Evolutionary conservation across 306 rosid genomes (phyloP), one percentile per base, ranked within the genome.

Genomic region (Rubus parviflorus): DNA sequence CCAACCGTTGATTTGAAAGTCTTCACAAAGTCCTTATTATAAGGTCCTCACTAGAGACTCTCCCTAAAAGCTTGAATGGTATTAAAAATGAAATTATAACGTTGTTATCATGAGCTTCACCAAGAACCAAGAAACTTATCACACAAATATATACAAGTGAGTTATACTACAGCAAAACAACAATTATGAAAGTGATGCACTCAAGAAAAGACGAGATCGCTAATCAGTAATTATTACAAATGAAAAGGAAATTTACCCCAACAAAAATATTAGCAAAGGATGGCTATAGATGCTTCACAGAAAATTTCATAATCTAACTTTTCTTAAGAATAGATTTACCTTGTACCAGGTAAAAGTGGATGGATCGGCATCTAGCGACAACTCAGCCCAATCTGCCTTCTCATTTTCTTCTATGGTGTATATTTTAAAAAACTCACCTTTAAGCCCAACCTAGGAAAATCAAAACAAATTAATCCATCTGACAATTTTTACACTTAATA

Each of bases 301-400:
- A 56, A 42, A 43, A 56, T 16, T 62, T 66, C 73, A 75, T 43
- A 64, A 84, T 52, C 47, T 51, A 45, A 70, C 74, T 47, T 68
- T 75, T 73, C 60, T 25, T 35, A 58, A 69, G 62, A 76, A 54
- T 16, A 17, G 20, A 49, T 58, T 71, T 91, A 94, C 98, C 98
- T 94, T 94, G 88, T 94, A 94, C 98, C 98, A 94, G 74, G 97
- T 81, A 81, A 92, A 92, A 0, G 86, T 80, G 70, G 97, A 88
- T 37, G 93, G 91, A 78, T 63, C 71, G 53, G 85, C 86, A 77
- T 88, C 94, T 22, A 74, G 83, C 16, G 85, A 80, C 76, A 92
- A 76, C 71, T 86, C 85, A 82, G 75, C 82, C 98, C 98, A 94
- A 63, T 73, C 85, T 15, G 87, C 88, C 70, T 88, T 88, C 20